Percentiles rank a stretch among this genome's conserved stretches.
phyloP scores from a whole-genome alignment of 352 stramenopile genomes.

The Pythium phragmiticola region DNA sequence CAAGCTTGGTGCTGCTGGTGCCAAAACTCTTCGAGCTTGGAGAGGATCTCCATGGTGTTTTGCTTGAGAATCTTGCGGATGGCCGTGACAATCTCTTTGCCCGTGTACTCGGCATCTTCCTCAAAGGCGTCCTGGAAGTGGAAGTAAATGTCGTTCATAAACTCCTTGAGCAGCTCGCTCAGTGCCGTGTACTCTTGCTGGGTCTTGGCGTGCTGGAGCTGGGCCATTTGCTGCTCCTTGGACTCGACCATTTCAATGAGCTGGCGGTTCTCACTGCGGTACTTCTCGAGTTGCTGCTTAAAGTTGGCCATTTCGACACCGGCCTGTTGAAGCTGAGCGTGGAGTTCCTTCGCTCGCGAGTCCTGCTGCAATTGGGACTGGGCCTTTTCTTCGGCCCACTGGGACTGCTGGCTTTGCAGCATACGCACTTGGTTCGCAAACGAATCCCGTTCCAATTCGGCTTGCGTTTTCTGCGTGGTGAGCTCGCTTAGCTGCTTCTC shows the following conservation, averaged over 20 bases:
- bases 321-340: slow-evolving; percentile 50
- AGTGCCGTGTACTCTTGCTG: slow-evolving; percentile 56
- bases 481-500: slow-evolving; percentile 50
- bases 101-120: slow-evolving; percentile 79
- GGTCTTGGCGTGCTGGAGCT: slow-evolving; percentile 44
- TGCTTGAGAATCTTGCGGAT: slow-evolving; percentile 85
- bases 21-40: slow-evolving; percentile 74
- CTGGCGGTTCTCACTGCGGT: slow-evolving; percentile 39
- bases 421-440: slow-evolving; percentile 47
- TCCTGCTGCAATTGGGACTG: slow-evolving; percentile 47
- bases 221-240: slow-evolving; percentile 50
- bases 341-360: slow-evolving; percentile 46
- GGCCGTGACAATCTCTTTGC: slow-evolving; percentile 80
- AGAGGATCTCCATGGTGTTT: slow-evolving; percentile 76
- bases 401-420: slow-evolving; percentile 45
- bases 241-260: slow-evolving; percentile 47
- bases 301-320: slow-evolving; percentile 35
- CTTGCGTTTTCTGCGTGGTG: slow-evolving; percentile 42
- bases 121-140: slow-evolving; percentile 85
- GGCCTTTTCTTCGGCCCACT: slow-evolving; percentile 62
- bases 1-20: slow-evolving; percentile 38
- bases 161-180: slow-evolving; percentile 76
- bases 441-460: slow-evolving; percentile 50
- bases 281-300: slow-evolving; percentile 49
- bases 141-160: slow-evolving; percentile 90